Evolutionary conservation across 164 flowering plant species (phyloP).

Genomic region (Stephania japonica): DNA sequence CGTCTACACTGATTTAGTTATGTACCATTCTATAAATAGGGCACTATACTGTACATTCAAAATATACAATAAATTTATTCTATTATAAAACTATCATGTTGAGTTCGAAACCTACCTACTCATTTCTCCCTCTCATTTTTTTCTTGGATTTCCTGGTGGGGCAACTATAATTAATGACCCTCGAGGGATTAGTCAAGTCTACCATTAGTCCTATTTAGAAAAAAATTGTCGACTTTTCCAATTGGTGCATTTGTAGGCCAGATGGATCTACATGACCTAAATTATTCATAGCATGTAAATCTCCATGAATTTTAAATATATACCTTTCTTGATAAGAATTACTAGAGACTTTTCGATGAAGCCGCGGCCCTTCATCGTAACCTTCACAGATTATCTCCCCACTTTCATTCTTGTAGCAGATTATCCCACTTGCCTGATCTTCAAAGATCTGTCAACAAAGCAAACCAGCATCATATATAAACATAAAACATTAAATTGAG

Average conservation of each 20-base stretch:
- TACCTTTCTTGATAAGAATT: slow-evolving; percentile 32
- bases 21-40: too few species aligned
- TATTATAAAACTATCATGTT: too few species aligned
- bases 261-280: not conserved
- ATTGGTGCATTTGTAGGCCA: not conserved
- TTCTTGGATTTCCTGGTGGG: too few species aligned
- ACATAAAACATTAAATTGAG: not conserved
- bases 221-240: too few species aligned
- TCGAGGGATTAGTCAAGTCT: too few species aligned
- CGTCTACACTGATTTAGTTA: too few species aligned
- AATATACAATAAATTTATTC: too few species aligned
- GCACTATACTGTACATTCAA: too few species aligned
- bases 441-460: slow-evolving; percentile 56
- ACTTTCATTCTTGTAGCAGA: slow-evolving; percentile 57
- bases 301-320: not conserved
- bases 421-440: slow-evolving; percentile 50
- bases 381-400: slow-evolving; percentile 87
- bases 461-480: not conserved
- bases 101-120: too few species aligned
- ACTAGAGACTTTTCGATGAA: slow-evolving; percentile 23
- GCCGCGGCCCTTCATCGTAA: slow-evolving; percentile 43
- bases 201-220: too few species aligned
- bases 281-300: not conserved
- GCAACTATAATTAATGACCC: too few species aligned
- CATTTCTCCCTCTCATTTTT: too few species aligned